A percentile compares a stretch with the other conserved stretches of the same genome.
phyloP scores from a whole-genome alignment of 2,329 filamentous ascomycete genomes.

The Tolypocladium tropicale region DNA sequence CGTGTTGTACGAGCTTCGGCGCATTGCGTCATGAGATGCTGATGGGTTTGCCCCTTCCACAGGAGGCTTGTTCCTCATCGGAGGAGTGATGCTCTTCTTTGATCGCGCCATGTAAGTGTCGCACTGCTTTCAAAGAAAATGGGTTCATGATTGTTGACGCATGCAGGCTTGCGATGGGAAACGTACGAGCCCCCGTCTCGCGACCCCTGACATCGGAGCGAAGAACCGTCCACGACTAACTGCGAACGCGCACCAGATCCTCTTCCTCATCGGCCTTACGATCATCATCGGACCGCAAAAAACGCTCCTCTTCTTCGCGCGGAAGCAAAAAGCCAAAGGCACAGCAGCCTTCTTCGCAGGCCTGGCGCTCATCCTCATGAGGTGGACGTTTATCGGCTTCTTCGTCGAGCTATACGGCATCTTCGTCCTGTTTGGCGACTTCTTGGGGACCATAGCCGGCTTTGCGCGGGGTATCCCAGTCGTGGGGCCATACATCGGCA shows the following conservation, averaged over 20 bases:
- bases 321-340: conserved; percentile 84
- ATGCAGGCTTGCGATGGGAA: conserved; percentile 87
- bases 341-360: conserved; percentile 80
- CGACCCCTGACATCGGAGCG: conserved; percentile 6
- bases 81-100: conserved; percentile 94
- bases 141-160: background rate
- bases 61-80: conserved; percentile 92
- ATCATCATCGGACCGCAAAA: conserved; percentile 91
- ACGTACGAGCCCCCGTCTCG: conserved; percentile 43
- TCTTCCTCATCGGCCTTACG: conserved; percentile 93
- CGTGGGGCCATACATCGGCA: conserved; percentile 76
- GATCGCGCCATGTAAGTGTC: conserved; percentile 77
- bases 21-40: conserved; percentile 7
- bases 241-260: conserved; percentile 51
- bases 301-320: conserved; percentile 87
- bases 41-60: conserved; percentile 3
- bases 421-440: conserved; percentile 88
- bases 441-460: conserved; percentile 81
- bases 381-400: conserved; percentile 90
- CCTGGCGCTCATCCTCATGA: conserved; percentile 73
- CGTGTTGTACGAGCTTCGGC: conserved; percentile 9
- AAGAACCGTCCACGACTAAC: conserved; percentile 3
- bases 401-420: conserved; percentile 87
- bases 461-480: conserved; percentile 80
- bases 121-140: background rate